These are phyloP conservation scores for Panaeolus papilionaceus DNA, from an alignment of 768 basidiomycete species.

Conservation along the genomic window DNA sequence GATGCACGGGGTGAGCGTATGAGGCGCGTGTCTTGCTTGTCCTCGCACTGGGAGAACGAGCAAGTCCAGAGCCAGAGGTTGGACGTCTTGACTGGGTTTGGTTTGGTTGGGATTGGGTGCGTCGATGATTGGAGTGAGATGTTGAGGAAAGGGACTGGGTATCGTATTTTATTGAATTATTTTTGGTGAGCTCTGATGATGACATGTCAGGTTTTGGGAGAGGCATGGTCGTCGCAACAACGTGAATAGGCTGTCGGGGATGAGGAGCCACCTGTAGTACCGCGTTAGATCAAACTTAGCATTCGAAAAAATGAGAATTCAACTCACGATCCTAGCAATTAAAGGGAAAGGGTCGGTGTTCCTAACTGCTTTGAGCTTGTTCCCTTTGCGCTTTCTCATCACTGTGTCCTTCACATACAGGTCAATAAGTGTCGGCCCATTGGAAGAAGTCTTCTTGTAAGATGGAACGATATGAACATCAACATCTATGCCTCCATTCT, in stretches of 20 bases:
- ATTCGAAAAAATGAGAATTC: slow-evolving; percentile 3
- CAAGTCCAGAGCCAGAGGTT: neutral
- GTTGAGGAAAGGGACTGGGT: neutral
- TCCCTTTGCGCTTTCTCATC: slow-evolving; percentile 24
- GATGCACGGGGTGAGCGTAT: neutral
- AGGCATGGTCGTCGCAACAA: slow-evolving; percentile 39
- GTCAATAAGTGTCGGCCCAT: slow-evolving; percentile 36
- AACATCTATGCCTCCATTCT: slow-evolving; percentile 47
- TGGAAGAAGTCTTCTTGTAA: neutral
- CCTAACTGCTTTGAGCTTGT: slow-evolving; percentile 13
- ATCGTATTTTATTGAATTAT: neutral
- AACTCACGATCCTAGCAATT: slow-evolving; percentile 46
- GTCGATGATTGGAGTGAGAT: neutral
- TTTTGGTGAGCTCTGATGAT: neutral
- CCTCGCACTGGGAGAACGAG: neutral
- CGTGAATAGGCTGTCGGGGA: slow-evolving; percentile 42
- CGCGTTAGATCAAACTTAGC: neutral
- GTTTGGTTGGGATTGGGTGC: neutral
- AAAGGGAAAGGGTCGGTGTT: slow-evolving; percentile 34
- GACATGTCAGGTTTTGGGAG: slow-evolving; percentile 23
- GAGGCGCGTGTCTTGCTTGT: neutral
- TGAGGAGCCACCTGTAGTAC: slow-evolving; percentile 41
- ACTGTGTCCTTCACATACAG: slow-evolving; percentile 35
- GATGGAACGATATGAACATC: slow-evolving; percentile 44
- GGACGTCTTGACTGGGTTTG: neutral